Conservation (phyloP, 2,329 filamentous ascomycete genomes). For the Penicillium sp. region DNA sequence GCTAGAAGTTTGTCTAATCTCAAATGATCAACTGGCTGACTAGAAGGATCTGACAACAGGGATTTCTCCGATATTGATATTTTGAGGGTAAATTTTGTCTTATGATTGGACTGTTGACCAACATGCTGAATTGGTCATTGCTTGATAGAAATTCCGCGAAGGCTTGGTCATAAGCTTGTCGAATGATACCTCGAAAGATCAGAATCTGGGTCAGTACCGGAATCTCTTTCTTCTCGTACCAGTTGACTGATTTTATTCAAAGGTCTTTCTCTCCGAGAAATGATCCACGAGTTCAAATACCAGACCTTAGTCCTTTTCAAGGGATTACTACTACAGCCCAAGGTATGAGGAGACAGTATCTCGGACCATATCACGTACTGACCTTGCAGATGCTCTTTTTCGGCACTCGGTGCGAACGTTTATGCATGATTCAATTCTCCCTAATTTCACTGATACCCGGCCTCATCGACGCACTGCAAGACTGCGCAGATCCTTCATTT, state of each 20-base stretch:
- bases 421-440: constrained; percentile 99
- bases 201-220: constrained; percentile 72
- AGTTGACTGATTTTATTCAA: constrained; percentile 16
- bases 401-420: constrained; percentile 87
- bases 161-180: constrained; percentile 65
- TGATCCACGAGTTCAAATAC: constrained; percentile 92
- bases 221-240: background rate
- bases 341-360: constrained; percentile 58
- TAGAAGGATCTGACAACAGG: constrained; percentile 35
- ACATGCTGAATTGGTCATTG: constrained; percentile 20
- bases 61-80: constrained; percentile 94
- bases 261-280: constrained; percentile 77
- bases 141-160: constrained; percentile 77
- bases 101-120: background rate
- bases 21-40: constrained; percentile 5
- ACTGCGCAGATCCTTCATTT: constrained; percentile 92
- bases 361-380: constrained; percentile 9
- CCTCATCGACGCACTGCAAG: constrained; percentile 85
- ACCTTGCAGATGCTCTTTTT: constrained; percentile 88
- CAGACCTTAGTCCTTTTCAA: constrained; percentile 94
- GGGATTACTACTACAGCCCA: constrained; percentile 88
- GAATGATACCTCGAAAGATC: constrained; percentile 73
- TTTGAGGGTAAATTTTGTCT: constrained; percentile 55
- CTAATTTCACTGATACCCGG: constrained; percentile 93
- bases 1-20: background rate